Conservation (phyloP, 2,329 filamentous ascomycete genomes). For the Stagonosporopsis chrysanthemi region DNA sequence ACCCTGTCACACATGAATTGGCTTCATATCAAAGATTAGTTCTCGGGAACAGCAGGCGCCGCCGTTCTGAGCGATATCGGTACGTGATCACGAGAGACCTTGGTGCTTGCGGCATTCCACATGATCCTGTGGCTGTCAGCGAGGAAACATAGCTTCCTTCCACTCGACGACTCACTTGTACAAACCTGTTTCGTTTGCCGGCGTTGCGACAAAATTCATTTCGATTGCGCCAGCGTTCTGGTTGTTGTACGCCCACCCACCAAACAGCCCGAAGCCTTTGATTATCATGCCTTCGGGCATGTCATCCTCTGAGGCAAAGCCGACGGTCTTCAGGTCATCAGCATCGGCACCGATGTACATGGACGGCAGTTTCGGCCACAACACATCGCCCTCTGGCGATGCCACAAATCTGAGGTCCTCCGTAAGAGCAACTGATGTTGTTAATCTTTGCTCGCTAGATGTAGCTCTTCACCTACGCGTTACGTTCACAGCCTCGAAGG, state of each 20-base stretch:
- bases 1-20: too few relatives aligned
- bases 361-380: too few relatives aligned
- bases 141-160: neutral
- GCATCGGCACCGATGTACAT: too few relatives aligned
- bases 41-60: neutral
- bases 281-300: constrained; percentile 4
- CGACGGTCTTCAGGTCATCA: too few relatives aligned
- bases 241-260: constrained; percentile 39
- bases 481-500: too few relatives aligned
- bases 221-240: constrained; percentile 17
- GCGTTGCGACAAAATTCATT: constrained; percentile 30
- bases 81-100: constrained; percentile 2
- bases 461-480: too few relatives aligned
- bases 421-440: too few relatives aligned
- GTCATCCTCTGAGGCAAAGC: too few relatives aligned
- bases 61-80: constrained; percentile 2
- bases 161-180: constrained; percentile 16
- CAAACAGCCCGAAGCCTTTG: constrained; percentile 41
- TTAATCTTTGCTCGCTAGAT: too few relatives aligned
- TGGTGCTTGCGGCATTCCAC: constrained; percentile 1
- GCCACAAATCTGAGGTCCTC: too few relatives aligned
- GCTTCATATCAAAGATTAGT: neutral
- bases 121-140: constrained; percentile 1
- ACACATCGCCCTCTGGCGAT: too few relatives aligned
- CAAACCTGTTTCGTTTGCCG: constrained; percentile 24